These are phyloP conservation scores for Cladorrhinum samala DNA, from an alignment of 495 filamentous ascomycete genomes.

Conservation along the genomic window DNA sequence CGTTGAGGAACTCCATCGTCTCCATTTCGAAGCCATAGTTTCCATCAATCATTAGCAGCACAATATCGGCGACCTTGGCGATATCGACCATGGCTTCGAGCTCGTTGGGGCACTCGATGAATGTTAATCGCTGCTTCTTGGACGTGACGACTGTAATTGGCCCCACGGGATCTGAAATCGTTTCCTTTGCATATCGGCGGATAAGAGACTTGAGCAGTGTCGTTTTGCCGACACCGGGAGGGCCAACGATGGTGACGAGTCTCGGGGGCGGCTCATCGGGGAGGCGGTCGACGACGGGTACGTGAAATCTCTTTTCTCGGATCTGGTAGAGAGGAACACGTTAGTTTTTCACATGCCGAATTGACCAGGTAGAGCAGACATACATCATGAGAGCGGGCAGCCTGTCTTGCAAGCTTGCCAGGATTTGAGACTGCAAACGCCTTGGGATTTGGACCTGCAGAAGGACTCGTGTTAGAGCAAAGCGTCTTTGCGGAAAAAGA, in stretches of 20 bases:
- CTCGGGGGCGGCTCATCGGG: slow-evolving; percentile 94
- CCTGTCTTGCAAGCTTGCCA: slow-evolving; percentile 75
- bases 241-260: slow-evolving; percentile 87
- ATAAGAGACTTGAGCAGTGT: slow-evolving; percentile 83
- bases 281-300: slow-evolving; percentile 88
- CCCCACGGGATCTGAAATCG: slow-evolving; percentile 78
- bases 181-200: slow-evolving; percentile 91
- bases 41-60: slow-evolving; percentile 94
- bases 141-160: slow-evolving; percentile 94
- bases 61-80: slow-evolving; percentile 93
- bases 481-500: slow-evolving; percentile 10
- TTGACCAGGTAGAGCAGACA: too few relatives aligned
- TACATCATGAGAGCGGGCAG: slow-evolving; percentile 88
- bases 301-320: slow-evolving; percentile 92
- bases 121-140: slow-evolving; percentile 85
- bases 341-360: too few relatives aligned
- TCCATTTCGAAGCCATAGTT: slow-evolving; percentile 99
- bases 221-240: slow-evolving; percentile 69
- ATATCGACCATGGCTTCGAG: slow-evolving; percentile 93
- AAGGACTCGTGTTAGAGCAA: slow-evolving; percentile 2
- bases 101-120: slow-evolving; percentile 93
- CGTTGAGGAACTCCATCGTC: slow-evolving; percentile 98
- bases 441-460: slow-evolving; percentile 74
- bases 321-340: slow-evolving; percentile 48
- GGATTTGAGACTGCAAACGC: slow-evolving; percentile 84